Evolutionary conservation across 2,329 filamentous ascomycete species (phyloP).

Genomic region (Microascus cirrosus): DNA sequence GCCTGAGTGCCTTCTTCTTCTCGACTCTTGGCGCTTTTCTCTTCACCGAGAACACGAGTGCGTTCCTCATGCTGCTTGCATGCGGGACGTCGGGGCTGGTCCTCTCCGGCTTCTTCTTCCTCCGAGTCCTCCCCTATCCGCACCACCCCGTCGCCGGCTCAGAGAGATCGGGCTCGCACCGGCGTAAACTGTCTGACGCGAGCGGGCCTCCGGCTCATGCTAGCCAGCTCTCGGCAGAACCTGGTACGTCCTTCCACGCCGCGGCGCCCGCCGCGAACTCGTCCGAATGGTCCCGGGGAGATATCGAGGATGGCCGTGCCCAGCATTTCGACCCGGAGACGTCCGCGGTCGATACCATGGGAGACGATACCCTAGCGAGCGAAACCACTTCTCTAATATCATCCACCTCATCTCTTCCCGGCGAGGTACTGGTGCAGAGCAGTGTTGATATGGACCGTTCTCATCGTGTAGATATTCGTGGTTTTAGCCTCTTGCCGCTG

Average conservation of each 20-base stretch:
- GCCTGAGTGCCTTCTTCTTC: conserved; percentile 93
- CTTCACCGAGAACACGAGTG: conserved; percentile 73
- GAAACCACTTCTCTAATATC: conserved; percentile 79
- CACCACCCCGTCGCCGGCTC: conserved; percentile 43
- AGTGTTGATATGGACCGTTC: conserved; percentile 62
- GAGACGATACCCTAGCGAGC: conserved; percentile 37
- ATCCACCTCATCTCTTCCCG: conserved; percentile 38
- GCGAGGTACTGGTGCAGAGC: conserved; percentile 41
- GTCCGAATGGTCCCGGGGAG: conserved; percentile 10
- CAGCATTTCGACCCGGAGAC: not conserved
- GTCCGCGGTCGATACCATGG: not conserved
- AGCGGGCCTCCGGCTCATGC: conserved; percentile 7
- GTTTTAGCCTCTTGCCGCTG: conserved; percentile 58
- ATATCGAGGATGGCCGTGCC: not conserved
- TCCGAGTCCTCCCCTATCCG: conserved; percentile 58
- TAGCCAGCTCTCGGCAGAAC: conserved; percentile 32
- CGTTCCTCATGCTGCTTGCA: conserved; percentile 70
- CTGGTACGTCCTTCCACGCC: conserved; percentile 47
- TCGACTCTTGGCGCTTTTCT: conserved; percentile 65
- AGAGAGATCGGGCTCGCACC: conserved; percentile 23
- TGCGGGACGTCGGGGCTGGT: conserved; percentile 68
- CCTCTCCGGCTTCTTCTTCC: conserved; percentile 71
- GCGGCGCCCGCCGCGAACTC: conserved; percentile 13
- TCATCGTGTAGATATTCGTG: conserved; percentile 84
- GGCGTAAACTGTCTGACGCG: conserved; percentile 6